Evolutionary conservation across 495 filamentous ascomycete genomes (phyloP).

Genomic region (Penicillium goetzii): DNA sequence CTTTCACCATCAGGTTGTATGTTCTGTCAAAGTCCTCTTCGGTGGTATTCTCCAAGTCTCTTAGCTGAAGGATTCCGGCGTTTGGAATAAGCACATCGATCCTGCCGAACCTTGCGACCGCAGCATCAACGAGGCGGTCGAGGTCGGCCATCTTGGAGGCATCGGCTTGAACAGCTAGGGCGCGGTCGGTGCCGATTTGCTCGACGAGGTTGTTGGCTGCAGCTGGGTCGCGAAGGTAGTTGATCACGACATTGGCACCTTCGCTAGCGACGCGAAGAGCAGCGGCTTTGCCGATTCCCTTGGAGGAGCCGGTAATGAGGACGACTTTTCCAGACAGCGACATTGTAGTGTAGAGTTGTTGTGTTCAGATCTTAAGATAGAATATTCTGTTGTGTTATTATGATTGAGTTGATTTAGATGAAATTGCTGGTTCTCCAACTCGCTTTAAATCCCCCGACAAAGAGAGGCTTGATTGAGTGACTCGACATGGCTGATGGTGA

Average conservation of each 20-base stretch:
- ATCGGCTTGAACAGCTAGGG: conserved; percentile 60
- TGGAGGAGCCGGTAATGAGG: conserved; percentile 64
- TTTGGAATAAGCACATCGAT: conserved; percentile 70
- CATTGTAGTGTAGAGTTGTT: conserved; percentile 1
- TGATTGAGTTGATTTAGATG: not conserved
- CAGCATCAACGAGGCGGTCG: conserved; percentile 46
- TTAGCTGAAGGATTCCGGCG: conserved; percentile 59
- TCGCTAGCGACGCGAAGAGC: conserved; percentile 56
- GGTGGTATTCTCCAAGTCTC: conserved; percentile 57
- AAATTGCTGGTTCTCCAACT: not conserved
- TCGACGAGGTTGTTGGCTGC: conserved; percentile 60
- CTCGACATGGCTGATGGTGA: not conserved
- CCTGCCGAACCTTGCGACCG: conserved; percentile 49
- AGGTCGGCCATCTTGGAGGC: conserved; percentile 44
- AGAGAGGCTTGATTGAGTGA: not conserved
- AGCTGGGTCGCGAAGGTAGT: conserved; percentile 57
- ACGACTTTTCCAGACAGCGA: conserved; percentile 12
- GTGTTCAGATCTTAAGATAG: not conserved
- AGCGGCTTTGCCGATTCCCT: conserved; percentile 67
- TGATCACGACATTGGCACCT: conserved; percentile 68
- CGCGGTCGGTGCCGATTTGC: conserved; percentile 54
- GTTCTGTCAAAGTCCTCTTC: conserved; percentile 62
- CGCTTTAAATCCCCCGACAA: not conserved
- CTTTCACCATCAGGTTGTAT: conserved; percentile 67
- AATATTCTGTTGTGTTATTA: not conserved